Percentiles rank a stretch among this genome's conserved stretches.
Conservation (phyloP, 2,329 filamentous ascomycete genomes). For the Stagonosporopsis tanaceti region DNA sequence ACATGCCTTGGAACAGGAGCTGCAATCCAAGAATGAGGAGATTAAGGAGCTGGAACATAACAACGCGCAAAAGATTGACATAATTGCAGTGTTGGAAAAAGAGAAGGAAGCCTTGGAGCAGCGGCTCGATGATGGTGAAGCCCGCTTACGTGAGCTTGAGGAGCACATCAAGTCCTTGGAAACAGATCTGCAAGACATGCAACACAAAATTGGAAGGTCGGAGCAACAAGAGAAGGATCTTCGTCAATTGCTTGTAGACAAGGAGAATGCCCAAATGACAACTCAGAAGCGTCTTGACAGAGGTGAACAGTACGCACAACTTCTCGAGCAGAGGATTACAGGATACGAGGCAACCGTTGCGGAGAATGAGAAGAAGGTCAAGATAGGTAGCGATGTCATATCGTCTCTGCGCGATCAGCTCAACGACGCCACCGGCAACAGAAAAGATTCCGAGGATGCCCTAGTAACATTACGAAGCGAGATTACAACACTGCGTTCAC, state of each 20-base stretch:
- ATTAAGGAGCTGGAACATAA: conserved; percentile 37
- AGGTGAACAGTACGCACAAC: conserved; percentile 28
- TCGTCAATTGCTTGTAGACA: conserved; percentile 31
- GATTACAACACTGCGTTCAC: conserved; percentile 27
- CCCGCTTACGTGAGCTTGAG: conserved; percentile 36
- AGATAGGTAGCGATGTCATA: conserved; percentile 32
- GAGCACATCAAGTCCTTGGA: conserved; percentile 31
- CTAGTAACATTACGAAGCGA: conserved; percentile 29
- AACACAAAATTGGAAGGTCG: conserved; percentile 30
- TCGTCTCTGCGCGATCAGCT: conserved; percentile 37
- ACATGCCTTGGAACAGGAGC: conserved; percentile 28
- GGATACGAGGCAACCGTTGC: conserved; percentile 33
- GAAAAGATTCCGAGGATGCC: conserved; percentile 33
- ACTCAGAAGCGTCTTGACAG: conserved; percentile 32
- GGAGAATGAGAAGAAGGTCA: conserved; percentile 36
- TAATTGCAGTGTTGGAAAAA: conserved; percentile 32
- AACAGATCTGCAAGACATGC: conserved; percentile 27
- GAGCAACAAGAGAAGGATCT: conserved; percentile 35
- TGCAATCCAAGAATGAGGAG: conserved; percentile 38
- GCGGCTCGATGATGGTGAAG: conserved; percentile 24
- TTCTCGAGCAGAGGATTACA: conserved; percentile 35
- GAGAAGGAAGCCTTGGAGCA: conserved; percentile 35
- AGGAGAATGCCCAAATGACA: conserved; percentile 26
- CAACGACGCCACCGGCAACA: conserved; percentile 29
- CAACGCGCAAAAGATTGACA: conserved; percentile 25